phyloP scores from a whole-genome alignment of 2,329 filamentous ascomycete species.

The Coniochaeta sp. region DNA sequence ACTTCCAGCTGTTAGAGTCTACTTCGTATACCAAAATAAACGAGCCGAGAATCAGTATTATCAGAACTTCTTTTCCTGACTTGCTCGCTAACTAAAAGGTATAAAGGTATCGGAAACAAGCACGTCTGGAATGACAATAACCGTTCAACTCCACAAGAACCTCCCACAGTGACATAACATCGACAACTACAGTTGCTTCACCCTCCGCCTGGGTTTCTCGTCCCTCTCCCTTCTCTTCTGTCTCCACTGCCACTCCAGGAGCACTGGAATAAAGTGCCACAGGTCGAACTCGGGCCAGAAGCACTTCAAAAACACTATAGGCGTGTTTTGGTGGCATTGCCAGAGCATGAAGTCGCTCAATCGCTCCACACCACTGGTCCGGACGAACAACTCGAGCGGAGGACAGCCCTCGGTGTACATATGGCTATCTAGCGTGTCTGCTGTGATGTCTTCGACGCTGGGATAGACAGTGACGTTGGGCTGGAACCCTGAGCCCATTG shows the following conservation, averaged over 20 bases:
- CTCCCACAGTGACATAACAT: no score
- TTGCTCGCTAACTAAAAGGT: no score
- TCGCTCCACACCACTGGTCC: constrained; percentile 87
- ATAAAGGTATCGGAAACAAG: no score
- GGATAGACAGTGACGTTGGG: constrained; percentile 35
- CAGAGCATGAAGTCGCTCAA: constrained; percentile 98
- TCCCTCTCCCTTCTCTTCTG: constrained; percentile 51
- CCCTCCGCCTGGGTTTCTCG: constrained; percentile 28
- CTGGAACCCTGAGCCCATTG: constrained; percentile 26
- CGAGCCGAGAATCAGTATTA: no score
- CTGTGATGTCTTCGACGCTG: constrained; percentile 83
- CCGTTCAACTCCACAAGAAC: no score
- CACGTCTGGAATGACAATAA: no score
- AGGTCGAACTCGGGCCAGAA: constrained; percentile 96
- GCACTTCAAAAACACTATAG: constrained; percentile 86
- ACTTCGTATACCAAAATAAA: no score
- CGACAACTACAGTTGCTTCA: constrained; percentile 22
- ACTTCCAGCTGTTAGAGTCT: no score
- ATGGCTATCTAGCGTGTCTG: constrained; percentile 73
- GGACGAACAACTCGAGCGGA: constrained; percentile 82
- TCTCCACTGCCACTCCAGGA: constrained; percentile 81
- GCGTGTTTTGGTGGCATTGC: constrained; percentile 90
- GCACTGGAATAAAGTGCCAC: constrained; percentile 84
- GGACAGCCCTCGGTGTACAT: constrained; percentile 84
- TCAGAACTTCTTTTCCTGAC: no score